A percentile compares a stretch with the other conserved stretches of the same genome.
Conservation (phyloP, 2,329 filamentous ascomycete species). For the Phoma sp. region DNA sequence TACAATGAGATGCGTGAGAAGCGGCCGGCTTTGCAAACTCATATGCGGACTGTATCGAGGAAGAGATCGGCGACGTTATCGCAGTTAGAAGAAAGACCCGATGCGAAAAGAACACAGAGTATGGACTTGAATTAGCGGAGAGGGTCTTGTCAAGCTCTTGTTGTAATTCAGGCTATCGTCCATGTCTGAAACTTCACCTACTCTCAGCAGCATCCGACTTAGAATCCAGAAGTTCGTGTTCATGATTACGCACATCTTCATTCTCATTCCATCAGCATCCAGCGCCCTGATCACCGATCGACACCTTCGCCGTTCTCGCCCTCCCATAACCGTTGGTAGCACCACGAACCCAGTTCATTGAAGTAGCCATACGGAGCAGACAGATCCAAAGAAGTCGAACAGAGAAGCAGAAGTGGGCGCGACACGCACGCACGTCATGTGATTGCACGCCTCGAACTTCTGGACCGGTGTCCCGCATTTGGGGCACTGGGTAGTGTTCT, state of each 20-base stretch:
- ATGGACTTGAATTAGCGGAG: constrained; percentile 4
- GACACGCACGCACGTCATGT: background rate
- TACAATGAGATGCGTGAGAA: background rate
- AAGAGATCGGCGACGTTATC: constrained; percentile 11
- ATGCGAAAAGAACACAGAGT: constrained; percentile 9
- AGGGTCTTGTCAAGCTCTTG: too few relatives aligned
- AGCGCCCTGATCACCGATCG: background rate
- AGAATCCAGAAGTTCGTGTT: too few relatives aligned
- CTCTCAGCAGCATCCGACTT: too few relatives aligned
- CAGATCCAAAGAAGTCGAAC: background rate
- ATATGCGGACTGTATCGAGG: constrained; percentile 1
- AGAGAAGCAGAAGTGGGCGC: constrained; percentile 1
- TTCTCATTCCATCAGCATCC: background rate
- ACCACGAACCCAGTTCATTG: background rate
- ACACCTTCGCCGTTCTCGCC: background rate
- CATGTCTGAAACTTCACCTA: too few relatives aligned
- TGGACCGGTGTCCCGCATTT: background rate
- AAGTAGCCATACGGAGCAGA: background rate
- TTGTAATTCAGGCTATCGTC: too few relatives aligned
- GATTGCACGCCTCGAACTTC: constrained; percentile 5
- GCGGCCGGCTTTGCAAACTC: background rate
- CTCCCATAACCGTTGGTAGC: constrained; percentile 1
- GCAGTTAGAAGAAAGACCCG: constrained; percentile 8
- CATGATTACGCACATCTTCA: background rate
- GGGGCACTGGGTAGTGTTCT: background rate